Evolutionary conservation across 345 rosid species (phyloP).

Genomic region (Murraya paniculata): DNA sequence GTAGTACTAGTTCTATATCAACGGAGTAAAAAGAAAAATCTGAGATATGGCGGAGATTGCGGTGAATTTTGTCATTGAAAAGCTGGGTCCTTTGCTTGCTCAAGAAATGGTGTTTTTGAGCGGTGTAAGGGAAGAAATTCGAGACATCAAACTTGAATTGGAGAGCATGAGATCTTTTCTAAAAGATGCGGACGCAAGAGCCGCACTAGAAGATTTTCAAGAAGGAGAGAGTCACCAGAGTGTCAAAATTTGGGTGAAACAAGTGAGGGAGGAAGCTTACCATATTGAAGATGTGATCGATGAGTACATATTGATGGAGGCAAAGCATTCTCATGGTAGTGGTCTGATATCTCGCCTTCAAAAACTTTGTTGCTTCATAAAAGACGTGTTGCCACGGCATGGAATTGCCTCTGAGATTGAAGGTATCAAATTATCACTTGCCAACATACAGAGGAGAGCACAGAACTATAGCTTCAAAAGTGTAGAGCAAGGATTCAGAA

Average conservation of each 20-base stretch:
- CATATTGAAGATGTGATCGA: conserved; percentile 24
- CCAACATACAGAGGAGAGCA: conserved; percentile 6
- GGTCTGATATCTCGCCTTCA: neutral
- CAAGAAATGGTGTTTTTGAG: neutral
- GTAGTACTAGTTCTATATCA: too few species aligned
- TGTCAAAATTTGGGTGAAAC: conserved; percentile 16
- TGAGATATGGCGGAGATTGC: neutral
- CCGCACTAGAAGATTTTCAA: neutral
- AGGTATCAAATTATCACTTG: conserved; percentile 5
- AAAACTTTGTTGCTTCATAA: neutral
- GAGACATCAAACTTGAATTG: conserved; percentile 12
- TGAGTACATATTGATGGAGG: conserved; percentile 2
- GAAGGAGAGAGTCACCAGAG: neutral
- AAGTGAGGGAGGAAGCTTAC: conserved; percentile 16
- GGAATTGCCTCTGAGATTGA: conserved; percentile 18
- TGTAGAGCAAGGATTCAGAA: neutral
- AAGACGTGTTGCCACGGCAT: neutral
- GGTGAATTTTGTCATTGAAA: neutral
- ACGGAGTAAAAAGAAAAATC: too few species aligned
- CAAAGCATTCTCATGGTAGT: neutral
- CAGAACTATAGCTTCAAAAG: neutral
- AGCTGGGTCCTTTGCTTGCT: neutral
- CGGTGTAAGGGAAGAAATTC: conserved; percentile 1
- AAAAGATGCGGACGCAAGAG: conserved; percentile 14
- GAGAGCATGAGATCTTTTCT: conserved; percentile 7